phyloP scores from a whole-genome alignment of 768 basidiomycete genomes.

The Leccinum imitatum region DNA sequence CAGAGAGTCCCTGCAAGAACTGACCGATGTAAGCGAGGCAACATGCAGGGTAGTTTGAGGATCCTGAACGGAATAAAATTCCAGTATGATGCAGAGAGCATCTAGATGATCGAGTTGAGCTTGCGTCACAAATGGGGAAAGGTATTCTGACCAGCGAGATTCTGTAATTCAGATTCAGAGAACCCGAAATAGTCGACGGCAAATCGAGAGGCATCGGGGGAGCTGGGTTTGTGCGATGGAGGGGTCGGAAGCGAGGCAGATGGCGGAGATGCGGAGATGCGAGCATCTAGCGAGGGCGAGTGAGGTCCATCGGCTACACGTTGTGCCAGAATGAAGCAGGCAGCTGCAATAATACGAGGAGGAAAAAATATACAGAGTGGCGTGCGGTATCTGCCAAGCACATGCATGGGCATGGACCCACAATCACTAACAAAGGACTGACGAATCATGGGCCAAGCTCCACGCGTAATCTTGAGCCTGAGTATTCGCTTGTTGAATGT shows the following conservation, averaged over 20 bases:
- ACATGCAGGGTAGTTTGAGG: slow-evolving; percentile 50
- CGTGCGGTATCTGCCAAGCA: slow-evolving; percentile 62
- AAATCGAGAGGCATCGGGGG: slow-evolving; percentile 67
- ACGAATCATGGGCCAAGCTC: slow-evolving; percentile 91
- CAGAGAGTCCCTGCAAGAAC: slow-evolving; percentile 26
- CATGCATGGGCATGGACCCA: slow-evolving; percentile 6
- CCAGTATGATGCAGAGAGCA: slow-evolving; percentile 61
- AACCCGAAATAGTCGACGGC: slow-evolving; percentile 68
- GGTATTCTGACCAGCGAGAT: slow-evolving; percentile 54
- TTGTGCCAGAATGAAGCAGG: slow-evolving; percentile 78
- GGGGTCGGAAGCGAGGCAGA: slow-evolving; percentile 79
- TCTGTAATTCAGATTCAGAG: slow-evolving; percentile 53
- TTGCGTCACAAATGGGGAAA: not conserved
- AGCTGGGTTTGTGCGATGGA: slow-evolving; percentile 71
- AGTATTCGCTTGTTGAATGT: slow-evolving; percentile 46
- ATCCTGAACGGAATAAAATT: slow-evolving; percentile 72
- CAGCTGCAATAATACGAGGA: slow-evolving; percentile 69
- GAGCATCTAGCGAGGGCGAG: slow-evolving; percentile 69
- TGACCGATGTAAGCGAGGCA: slow-evolving; percentile 47
- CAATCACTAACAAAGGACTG: slow-evolving; percentile 26
- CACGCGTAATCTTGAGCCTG: slow-evolving; percentile 73
- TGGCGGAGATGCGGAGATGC: slow-evolving; percentile 68
- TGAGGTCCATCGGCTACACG: slow-evolving; percentile 70
- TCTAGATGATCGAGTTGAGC: slow-evolving; percentile 40
- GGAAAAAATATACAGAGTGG: slow-evolving; percentile 73